Evolutionary conservation across 73 alveolate species (phyloP).

Genomic region (Uronychia setigera): DNA sequence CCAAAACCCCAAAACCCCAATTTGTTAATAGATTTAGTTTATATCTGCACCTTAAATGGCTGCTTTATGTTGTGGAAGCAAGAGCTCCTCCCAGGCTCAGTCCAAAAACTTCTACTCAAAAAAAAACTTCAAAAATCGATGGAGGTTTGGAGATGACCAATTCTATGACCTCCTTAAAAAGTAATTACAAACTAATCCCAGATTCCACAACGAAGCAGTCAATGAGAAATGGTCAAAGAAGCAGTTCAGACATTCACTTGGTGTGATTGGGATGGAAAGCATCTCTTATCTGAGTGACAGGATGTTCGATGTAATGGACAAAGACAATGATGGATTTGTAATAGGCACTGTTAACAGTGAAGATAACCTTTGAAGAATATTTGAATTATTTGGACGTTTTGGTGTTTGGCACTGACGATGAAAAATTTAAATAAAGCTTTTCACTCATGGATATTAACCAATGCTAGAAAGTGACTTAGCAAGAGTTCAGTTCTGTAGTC

Average conservation of each 20-base stretch:
- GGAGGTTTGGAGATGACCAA: not conserved
- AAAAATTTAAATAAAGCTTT: constrained; percentile 60
- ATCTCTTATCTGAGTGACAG: constrained; percentile 65
- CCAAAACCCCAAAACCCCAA: too few species aligned
- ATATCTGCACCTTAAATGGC: too few species aligned
- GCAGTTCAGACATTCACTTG: constrained; percentile 57
- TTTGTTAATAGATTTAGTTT: too few species aligned
- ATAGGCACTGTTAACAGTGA: constrained; percentile 1
- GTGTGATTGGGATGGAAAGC: constrained; percentile 67
- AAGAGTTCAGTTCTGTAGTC: constrained; percentile 57
- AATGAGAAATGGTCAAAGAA: constrained; percentile 27
- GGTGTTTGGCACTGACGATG: constrained; percentile 71
- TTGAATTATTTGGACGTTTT: constrained; percentile 70
- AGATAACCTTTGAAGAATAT: constrained; percentile 67
- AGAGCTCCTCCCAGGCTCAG: not conserved
- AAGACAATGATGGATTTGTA: constrained; percentile 57
- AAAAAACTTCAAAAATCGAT: too few species aligned
- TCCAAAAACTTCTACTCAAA: not conserved
- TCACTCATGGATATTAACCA: constrained; percentile 49
- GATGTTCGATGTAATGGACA: constrained; percentile 77
- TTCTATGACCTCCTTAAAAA: not conserved
- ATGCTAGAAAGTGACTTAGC: constrained; percentile 31
- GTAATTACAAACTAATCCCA: not conserved
- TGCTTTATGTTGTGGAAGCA: not conserved
- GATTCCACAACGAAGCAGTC: constrained; percentile 51